Evolutionary conservation across 371 early-diverging fungal genomes (phyloP), one percentile per base, ranked within the genome.

Genomic region (Mortierella sp.): DNA sequence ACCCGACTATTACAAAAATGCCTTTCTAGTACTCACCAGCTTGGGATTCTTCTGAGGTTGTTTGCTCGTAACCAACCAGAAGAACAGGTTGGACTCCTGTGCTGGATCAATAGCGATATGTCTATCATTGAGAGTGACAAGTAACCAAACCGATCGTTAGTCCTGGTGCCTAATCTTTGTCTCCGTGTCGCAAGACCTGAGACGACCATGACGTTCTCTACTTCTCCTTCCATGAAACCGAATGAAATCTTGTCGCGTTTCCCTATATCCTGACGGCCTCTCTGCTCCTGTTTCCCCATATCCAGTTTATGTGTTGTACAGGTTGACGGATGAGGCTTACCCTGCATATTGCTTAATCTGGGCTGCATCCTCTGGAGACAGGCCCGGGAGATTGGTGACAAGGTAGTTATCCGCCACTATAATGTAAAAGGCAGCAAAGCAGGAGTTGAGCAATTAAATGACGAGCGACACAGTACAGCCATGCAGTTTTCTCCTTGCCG

Each of bases 301-400:
- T 38, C 68, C 21, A 24, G 44, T 8, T 55, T 19, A 38, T 38
- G 55, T n/a, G 21, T 21, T 55, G 55, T 55, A 50, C 50, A 50
- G 50, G 50, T 50, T 50, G 14, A 19, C 16, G 19, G 8, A 14
- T 1, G 63, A 13, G 63, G 9, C 44, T 80, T 89, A 93, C 94
- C 94, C 95, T 42, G 95, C 93, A 88, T 94, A 93, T 89, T 94
- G 94, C 44, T 78, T 89, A 73, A 91, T 85, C 16, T 81, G 75
- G 8, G 89, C 82, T 4, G 81, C 73, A 10, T 86, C 81, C 72
- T 89, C 85, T 28, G 75, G 47, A 14, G 80, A 75, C 42, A 93
- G 78, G 45, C 90, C 92, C 48, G 94, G 95, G 16, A 94, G 72
- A 16, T 81, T 78, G 6, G 83, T 89, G 13, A 94, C 88, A 75